Evolutionary conservation across 768 basidiomycete genomes (phyloP), one percentile per base, ranked within the genome.

Genomic region (Hypholoma fasciculare): DNA sequence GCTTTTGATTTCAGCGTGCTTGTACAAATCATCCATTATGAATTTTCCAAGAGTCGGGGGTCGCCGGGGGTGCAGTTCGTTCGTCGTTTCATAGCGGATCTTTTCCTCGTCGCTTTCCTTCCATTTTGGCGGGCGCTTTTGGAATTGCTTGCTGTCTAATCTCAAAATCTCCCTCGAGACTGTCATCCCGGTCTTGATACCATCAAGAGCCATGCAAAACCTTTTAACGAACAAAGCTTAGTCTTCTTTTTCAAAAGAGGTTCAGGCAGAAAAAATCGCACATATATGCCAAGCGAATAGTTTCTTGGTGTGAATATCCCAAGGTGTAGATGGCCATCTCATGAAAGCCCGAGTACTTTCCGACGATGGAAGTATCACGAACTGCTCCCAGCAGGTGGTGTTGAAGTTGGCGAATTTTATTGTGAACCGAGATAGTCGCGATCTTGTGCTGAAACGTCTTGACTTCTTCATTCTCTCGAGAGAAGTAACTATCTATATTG

Each of bases 121-220:
- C 77, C 75, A 76, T 1, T 9, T 27, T 1, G 71, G 70, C 4
- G 67, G 53, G 2, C 61, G 56, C 17, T 61, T 61, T 27, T 67
- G 58, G 38, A 58, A 73, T 11, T 54, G 56, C 23, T 44, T 39
- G 9, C 50, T 58, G 43, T 69, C 64, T 20, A 65, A 56, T 13
- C 56, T 57, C n/a, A 75, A 67, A 14, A 74, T 65, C 0, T 71
- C 63, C 0, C 65, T 67, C 6, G 65, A 64, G 39, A 88, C 74
- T 0, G 71, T 72, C 51, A 80, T 74, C 0, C 88, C 88, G 7
- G 83, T 84, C 62, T 90, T 90, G 7, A 79, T 63, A 1, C 82
- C 81, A 62, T 90, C 88, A 1, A 90, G 77, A 11, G 82, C 73
- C 42, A 77, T 78, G 58, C 81, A 78, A 57, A 80, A 82, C 61